Base-by-base conservation (phyloP, 257 asterid genomes). In the Salvia rosmarinus region DNA sequence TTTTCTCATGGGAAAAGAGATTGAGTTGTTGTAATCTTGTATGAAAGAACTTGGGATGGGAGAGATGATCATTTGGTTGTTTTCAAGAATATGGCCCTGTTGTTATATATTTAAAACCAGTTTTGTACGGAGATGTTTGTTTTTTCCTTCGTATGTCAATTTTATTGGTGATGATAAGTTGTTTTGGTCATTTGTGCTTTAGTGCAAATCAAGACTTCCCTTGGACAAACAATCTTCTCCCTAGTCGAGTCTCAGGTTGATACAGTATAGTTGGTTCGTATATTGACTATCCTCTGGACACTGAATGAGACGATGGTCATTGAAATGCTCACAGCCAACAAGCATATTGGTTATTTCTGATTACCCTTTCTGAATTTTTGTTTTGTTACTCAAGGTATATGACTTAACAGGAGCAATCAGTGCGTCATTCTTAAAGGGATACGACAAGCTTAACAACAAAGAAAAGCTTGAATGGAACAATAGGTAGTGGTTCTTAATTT, bases 391-490 rank as follows among this genome's bases (percentile, higher is more conserved):
- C 83, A 72, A 95, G 99, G 96, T 91, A 76, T 89, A 85, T 80
- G 92, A 89, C 71, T 75, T 89, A 83, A 85, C 96, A 50, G 95
- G 95, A 81, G 84, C 68, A 59, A 75, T 92, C 40, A 95, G 96
- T 75, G 52, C 86, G 73, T 75, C 86, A 57, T 64, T 85, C 60
- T 70, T 89, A 56, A 79, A 78, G 68, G 92, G 90, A 67, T 95
- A 89, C 81, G 67, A 72, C 77, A 91, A 88, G 80, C 97, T 95
- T 68, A 85, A 77, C 81, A 60, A 71, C 55, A 82, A 80, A 68
- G 78, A 82, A 72, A 91, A 86, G 75, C 82, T 95, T 19, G 96
- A 95, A 75, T 91, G 99, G 99, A 91, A 91, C 70, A 91, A 91
- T 74, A 80, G 99, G 99, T 89, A 69, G 44, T 51, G 68, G 72